A percentile compares a stretch with the other conserved stretches of the same genome.
phyloP scores from a whole-genome alignment of 108 stramenopile species.

The Conticribra weissflogii region DNA sequence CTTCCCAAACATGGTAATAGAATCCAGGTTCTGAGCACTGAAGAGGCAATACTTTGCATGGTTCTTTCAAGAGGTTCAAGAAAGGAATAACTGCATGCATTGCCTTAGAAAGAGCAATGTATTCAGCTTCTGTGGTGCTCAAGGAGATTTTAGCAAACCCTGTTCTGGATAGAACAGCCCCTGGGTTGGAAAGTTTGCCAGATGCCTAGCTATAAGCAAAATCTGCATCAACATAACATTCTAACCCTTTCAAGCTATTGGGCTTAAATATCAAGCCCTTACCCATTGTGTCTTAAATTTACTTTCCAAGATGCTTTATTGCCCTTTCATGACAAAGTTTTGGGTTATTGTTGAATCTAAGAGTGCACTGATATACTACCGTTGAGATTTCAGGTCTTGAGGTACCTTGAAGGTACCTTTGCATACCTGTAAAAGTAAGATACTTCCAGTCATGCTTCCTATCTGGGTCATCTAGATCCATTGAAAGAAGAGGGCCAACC shows the following conservation, averaged over 20 bases:
- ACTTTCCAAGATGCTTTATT: conserved; percentile 31
- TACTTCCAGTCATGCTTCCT: no score
- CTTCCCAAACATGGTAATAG: no score
- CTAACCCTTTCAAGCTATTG: conserved; percentile 7
- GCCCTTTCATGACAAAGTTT: no score
- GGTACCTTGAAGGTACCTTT: no score
- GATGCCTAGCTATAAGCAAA: no score
- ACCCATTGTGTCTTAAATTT: no score
- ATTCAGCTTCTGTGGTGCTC: no score
- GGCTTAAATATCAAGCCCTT: conserved; percentile 34
- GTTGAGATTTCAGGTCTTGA: conserved; percentile 38
- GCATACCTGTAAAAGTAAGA: conserved; percentile 30
- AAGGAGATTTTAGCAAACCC: conserved; percentile 27
- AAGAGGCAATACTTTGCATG: conserved; percentile 34
- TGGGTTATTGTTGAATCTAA: no score
- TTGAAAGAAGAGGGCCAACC: not conserved
- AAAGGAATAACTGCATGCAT: no score
- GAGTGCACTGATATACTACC: no score
- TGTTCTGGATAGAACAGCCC: not conserved
- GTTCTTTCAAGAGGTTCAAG: no score
- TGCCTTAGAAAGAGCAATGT: no score
- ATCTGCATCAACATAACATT: conserved; percentile 40
- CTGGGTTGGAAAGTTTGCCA: not conserved
- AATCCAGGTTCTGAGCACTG: conserved; percentile 38
- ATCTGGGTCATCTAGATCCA: not conserved